Evolutionary conservation across 345 rosid species (phyloP).

Genomic region (Iberis pinnata): DNA sequence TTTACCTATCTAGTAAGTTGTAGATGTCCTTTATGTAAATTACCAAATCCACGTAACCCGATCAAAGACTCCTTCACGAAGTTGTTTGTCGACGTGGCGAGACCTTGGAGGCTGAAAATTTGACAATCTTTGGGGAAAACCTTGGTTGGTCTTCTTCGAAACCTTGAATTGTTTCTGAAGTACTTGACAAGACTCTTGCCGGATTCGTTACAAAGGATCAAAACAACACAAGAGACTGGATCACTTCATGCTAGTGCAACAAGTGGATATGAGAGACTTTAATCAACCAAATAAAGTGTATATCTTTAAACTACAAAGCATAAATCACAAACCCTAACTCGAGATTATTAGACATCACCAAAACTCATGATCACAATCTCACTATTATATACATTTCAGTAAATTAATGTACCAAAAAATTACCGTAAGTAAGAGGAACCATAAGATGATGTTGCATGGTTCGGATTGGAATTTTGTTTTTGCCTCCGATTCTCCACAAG

Average conservation of each 20-base stretch:
- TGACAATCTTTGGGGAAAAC: too few relatives aligned
- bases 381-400: too few relatives aligned
- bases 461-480: too few relatives aligned
- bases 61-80: constrained; percentile 41
- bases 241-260: background rate
- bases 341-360: too few relatives aligned
- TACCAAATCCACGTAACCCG: constrained; percentile 82
- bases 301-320: too few relatives aligned
- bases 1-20: constrained; percentile 46
- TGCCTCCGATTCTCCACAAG: too few relatives aligned
- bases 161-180: constrained; percentile 9
- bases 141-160: constrained; percentile 7
- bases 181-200: constrained; percentile 11
- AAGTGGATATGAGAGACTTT: background rate
- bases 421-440: too few relatives aligned
- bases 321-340: too few relatives aligned
- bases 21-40: constrained; percentile 52
- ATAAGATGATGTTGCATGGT: too few relatives aligned
- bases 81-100: constrained; percentile 50
- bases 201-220: constrained; percentile 6
- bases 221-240: background rate
- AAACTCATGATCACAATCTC: too few relatives aligned
- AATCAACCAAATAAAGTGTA: too few relatives aligned
- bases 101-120: constrained; percentile 49
- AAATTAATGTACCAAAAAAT: too few relatives aligned